phyloP scores from a whole-genome alignment of 768 basidiomycete genomes.

The Boletus reticulatus region DNA sequence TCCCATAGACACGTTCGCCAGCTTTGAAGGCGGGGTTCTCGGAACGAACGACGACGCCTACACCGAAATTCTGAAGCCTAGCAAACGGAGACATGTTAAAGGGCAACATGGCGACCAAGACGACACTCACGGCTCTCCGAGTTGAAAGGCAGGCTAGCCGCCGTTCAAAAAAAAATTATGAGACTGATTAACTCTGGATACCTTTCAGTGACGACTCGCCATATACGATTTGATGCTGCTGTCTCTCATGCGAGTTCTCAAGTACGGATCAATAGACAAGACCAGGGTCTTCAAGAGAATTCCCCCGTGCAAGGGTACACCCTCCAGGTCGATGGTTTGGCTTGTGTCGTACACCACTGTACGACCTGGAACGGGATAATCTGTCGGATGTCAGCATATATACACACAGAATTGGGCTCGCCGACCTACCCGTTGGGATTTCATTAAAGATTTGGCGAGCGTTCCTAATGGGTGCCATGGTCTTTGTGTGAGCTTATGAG shows the following conservation, averaged over 20 bases:
- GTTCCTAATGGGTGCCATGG: slow-evolving; percentile 27
- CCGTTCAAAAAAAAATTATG: background rate
- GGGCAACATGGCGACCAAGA: background rate
- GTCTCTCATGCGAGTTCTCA: slow-evolving; percentile 41
- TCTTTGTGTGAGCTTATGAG: background rate
- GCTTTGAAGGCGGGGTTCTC: slow-evolving; percentile 5
- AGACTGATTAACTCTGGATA: background rate
- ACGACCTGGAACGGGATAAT: slow-evolving; percentile 38
- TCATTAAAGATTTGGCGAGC: slow-evolving; percentile 38
- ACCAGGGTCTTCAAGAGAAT: slow-evolving; percentile 28
- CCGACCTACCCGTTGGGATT: slow-evolving; percentile 24
- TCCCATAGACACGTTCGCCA: slow-evolving; percentile 8
- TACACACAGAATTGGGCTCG: background rate
- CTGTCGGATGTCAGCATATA: background rate
- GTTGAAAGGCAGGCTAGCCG: slow-evolving; percentile 6
- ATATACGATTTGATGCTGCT: slow-evolving; percentile 4
- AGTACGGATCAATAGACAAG: slow-evolving; percentile 47
- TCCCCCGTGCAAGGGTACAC: too few relatives aligned
- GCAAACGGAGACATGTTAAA: background rate
- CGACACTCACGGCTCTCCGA: slow-evolving; percentile 16
- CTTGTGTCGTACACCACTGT: slow-evolving; percentile 46
- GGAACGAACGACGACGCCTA: slow-evolving; percentile 30
- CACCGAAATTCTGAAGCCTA: slow-evolving; percentile 35
- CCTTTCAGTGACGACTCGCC: slow-evolving; percentile 1
- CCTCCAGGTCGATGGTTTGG: slow-evolving; percentile 50